Evolutionary conservation across 1,139 yeast species (phyloP), one percentile per base, ranked within the genome.

Genomic region (Lodderomyces orthopsilosis): DNA sequence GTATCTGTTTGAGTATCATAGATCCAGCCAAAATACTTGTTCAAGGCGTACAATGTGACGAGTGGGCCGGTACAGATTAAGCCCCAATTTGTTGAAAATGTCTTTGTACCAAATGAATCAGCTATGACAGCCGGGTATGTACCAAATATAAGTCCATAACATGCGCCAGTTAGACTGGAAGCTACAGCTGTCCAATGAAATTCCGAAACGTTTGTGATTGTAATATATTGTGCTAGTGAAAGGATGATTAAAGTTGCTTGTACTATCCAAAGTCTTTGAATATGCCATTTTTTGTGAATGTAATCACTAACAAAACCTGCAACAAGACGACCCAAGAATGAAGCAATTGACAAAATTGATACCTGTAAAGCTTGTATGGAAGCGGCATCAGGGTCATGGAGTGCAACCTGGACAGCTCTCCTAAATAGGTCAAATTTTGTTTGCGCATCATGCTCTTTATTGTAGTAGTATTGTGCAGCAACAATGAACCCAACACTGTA

Each of bases 111-210:
- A 55, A 69, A 71, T 32, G 55, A 55, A 47, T 73, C 78, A 1
- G 77, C 77, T 36, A 72, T 66, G 4, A 73, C 62, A 1, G 78
- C 77, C 5, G 78, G 78, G 46, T 71, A 73, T 0, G 70, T 66
- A 1, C 77, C 77, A 51, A 66, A 70, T 3, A 63, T 52, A 28
- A 70, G 57, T 0, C 78, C 78, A 50, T 69, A 73, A 35, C 72
- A 58, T 2, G 61, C 61, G 1, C 78, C 77, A 26, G 66, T 60
- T 6, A 66, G 47, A 0, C 59, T 57, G 1, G 76, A 70, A 0
- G 70, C 53, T 9, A 70, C 35, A 0, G 68, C 56, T 2, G 71
- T 53, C 17, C 65, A 50, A 23, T 53, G 54, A 6, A 63, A 42
- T 37, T 59, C 58, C 44, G 61, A 59, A 7, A 59, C 58, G 43